Evolutionary conservation across 352 stramenopile species (phyloP).

Genomic region (Phytophthora syringae): DNA sequence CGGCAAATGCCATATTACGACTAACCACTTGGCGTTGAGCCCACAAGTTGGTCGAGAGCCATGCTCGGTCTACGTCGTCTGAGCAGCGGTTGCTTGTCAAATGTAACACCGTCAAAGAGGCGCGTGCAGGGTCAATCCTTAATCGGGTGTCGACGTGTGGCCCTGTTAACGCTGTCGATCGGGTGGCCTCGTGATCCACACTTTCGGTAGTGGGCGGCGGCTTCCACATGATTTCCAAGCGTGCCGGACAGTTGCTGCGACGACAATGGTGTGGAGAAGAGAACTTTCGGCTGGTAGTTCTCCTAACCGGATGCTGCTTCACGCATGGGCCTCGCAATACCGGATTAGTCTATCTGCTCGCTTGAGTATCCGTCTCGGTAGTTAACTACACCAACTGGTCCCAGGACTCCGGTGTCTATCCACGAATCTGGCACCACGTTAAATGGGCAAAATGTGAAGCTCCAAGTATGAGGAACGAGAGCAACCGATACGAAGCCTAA

Average conservation of each 20-base stretch:
- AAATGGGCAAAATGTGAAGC: not conserved
- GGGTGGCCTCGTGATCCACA: not conserved
- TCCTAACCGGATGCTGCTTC: conserved; percentile 3
- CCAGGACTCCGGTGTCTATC: conserved; percentile 17
- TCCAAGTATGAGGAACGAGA: not conserved
- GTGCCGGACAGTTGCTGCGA: conserved; percentile 17
- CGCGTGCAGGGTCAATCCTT: too few species aligned
- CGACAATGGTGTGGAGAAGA: conserved; percentile 8
- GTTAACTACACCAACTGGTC: conserved; percentile 16
- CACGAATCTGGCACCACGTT: too few species aligned
- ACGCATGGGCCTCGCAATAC: not conserved
- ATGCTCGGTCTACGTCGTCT: not conserved
- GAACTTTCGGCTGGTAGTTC: not conserved
- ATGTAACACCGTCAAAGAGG: too few species aligned
- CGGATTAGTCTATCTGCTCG: conserved; percentile 10
- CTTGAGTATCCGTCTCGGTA: conserved; percentile 1
- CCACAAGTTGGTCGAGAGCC: not conserved
- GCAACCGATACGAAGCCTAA: not conserved
- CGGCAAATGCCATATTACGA: not conserved
- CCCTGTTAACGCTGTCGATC: too few species aligned
- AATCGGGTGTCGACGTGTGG: too few species aligned
- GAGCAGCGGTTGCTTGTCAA: not conserved
- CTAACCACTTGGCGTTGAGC: not conserved
- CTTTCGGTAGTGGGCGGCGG: not conserved
- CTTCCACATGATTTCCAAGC: conserved; percentile 16